Conservation (phyloP, 2,329 filamentous ascomycete genomes). For the Ophiostoma sp. region DNA sequence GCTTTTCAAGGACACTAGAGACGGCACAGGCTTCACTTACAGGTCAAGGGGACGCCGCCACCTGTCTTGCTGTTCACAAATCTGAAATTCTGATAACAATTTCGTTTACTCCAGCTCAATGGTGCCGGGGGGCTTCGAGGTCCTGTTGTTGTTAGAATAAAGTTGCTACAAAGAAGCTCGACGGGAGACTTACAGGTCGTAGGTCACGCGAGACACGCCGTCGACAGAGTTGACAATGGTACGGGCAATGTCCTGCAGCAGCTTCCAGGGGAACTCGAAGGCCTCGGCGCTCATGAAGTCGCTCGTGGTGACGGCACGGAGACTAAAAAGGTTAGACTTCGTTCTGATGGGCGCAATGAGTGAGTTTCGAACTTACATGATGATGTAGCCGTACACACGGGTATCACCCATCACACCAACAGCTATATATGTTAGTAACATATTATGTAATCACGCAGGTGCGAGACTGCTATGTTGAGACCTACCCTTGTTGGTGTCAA, state of each 20-base stretch:
- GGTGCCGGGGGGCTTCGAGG: constrained; percentile 57
- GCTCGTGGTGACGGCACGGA: constrained; percentile 43
- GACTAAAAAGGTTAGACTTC: constrained; percentile 17
- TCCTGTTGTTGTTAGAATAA: constrained; percentile 23
- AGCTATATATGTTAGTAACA: constrained; percentile 20
- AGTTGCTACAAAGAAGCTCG: no score
- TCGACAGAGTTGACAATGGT: constrained; percentile 72
- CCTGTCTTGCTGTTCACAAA: background rate
- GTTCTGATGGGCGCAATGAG: no score
- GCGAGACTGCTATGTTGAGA: constrained; percentile 20
- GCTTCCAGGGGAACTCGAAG: constrained; percentile 58
- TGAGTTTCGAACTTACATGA: constrained; percentile 14
- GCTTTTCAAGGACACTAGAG: background rate
- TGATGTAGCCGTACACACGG: constrained; percentile 31
- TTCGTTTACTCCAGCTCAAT: constrained; percentile 52
- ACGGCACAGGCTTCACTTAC: background rate
- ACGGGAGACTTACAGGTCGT: constrained; percentile 43
- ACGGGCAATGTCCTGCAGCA: constrained; percentile 59
- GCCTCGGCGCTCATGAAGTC: constrained; percentile 73
- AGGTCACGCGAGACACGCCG: constrained; percentile 65
- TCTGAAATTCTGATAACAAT: no score
- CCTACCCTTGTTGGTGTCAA: constrained; percentile 38
- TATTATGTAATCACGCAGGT: no score
- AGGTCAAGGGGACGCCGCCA: background rate
- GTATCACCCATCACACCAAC: constrained; percentile 40